Base-by-base conservation (phyloP, 306 rosid genomes). In the Purshia tridentata region DNA sequence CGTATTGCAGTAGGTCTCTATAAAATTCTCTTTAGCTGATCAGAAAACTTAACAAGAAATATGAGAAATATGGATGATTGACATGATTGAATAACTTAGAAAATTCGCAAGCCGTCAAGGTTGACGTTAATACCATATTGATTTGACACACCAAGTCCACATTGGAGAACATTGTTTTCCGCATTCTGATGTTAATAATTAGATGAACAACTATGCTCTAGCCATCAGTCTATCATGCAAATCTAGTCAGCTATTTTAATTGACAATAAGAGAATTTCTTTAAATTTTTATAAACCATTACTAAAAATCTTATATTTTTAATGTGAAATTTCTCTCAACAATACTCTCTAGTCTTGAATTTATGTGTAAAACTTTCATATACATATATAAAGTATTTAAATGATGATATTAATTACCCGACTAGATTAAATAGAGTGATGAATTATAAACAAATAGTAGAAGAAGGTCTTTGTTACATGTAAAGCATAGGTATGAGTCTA, bases 51-150 rank as follows among this genome's bases (percentile, higher is more conserved):
- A 29, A 29, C 35, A 29, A 29, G 35, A 6, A 61, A 61, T 4
- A 39, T 15, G 23, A 61, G 47, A 62, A 14, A 16, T 4, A 40
- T 64, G 29, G 42, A 45, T 65, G 53, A 47, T 65, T 65, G 39
- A 44, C 70, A 44, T 65, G n/a, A 46, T 44, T 22, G 41, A 7
- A 44, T 65, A n/a, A 45, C 70, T 65, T 45, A 15, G 54, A 46
- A 22, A 44, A 4, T 5, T n/a, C n/a, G 54, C 41, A 65, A 65
- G 70, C 54, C 54, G 12, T 46, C 53, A 45, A 20, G 47, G 40
- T 65, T 65, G 70, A 65, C 70, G 53, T 46, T 47, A 44, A 65
- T 22, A 46, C 40, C n/a, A 14, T 23, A 65, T 20, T 12, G 70
- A 45, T 65, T 4, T 65, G 54, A 65, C 54, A 35, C 40, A 4